Conservation (phyloP, 345 rosid genomes). For the thale cress (Arabidopsis thaliana) region DNA sequence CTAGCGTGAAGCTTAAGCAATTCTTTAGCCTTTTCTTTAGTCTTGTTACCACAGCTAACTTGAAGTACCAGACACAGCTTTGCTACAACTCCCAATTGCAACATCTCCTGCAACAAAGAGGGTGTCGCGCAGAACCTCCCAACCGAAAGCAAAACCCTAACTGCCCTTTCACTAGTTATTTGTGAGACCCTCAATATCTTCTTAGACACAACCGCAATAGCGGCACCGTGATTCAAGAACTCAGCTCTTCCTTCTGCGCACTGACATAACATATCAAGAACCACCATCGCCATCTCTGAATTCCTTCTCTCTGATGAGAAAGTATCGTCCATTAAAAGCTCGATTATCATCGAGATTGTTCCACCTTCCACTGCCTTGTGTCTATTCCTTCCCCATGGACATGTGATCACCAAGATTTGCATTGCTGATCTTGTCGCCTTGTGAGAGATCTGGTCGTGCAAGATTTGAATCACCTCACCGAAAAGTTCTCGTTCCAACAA, state of each 20-base stretch:
- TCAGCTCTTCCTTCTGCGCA: slow-evolving; percentile 88
- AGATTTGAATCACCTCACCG: slow-evolving; percentile 54
- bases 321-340: slow-evolving; percentile 65
- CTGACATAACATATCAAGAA: slow-evolving; percentile 62
- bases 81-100: slow-evolving; percentile 74
- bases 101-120: slow-evolving; percentile 64
- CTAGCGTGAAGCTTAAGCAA: slow-evolving; percentile 69
- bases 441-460: slow-evolving; percentile 64
- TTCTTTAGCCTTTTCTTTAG: slow-evolving; percentile 66
- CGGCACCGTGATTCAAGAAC: slow-evolving; percentile 65
- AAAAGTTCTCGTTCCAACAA: slow-evolving; percentile 51
- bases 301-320: slow-evolving; percentile 54
- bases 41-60: slow-evolving; percentile 55
- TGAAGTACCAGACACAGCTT: slow-evolving; percentile 75
- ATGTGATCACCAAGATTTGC: slow-evolving; percentile 52
- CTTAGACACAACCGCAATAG: slow-evolving; percentile 74
- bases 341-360: slow-evolving; percentile 57
- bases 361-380: slow-evolving; percentile 69
- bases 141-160: slow-evolving; percentile 63
- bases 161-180: slow-evolving; percentile 66
- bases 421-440: slow-evolving; percentile 71
- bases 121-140: slow-evolving; percentile 65
- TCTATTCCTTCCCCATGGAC: slow-evolving; percentile 80
- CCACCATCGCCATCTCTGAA: slow-evolving; percentile 59
- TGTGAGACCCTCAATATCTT: slow-evolving; percentile 81